Evolutionary conservation across 2,329 filamentous ascomycete species (phyloP).

Genomic region (Neurospora crassa): DNA sequence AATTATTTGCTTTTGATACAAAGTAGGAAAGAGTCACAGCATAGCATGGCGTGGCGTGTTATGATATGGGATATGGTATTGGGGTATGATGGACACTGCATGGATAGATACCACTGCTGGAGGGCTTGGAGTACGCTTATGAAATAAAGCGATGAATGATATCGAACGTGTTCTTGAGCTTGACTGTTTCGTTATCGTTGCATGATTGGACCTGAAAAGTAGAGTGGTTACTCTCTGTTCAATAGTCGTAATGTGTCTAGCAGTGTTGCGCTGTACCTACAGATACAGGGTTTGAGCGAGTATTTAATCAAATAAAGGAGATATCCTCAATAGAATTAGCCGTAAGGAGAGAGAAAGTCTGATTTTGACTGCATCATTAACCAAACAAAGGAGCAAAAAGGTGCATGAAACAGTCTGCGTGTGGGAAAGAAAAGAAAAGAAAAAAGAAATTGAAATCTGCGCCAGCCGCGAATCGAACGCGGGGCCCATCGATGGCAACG

Average conservation of each 20-base stretch:
- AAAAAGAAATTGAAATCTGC: slow-evolving; percentile 1
- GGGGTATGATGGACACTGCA: background rate
- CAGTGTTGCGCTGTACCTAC: too few relatives aligned
- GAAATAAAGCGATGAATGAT: background rate
- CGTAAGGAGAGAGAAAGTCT: too few relatives aligned
- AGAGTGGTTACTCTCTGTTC: too few relatives aligned
- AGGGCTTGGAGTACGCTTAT: background rate
- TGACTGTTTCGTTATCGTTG: background rate
- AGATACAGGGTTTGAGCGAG: too few relatives aligned
- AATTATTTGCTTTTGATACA: background rate
- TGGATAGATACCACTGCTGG: background rate
- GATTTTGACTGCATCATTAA: too few relatives aligned
- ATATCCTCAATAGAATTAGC: too few relatives aligned
- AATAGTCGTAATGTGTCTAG: too few relatives aligned
- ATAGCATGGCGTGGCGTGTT: background rate
- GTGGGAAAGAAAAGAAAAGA: too few relatives aligned
- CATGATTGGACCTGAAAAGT: too few relatives aligned
- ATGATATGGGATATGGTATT: background rate
- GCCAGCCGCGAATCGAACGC: slow-evolving; percentile 20
- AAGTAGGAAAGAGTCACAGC: background rate
- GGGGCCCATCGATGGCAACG: slow-evolving; percentile 41
- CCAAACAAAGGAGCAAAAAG: too few relatives aligned
- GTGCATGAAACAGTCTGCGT: too few relatives aligned
- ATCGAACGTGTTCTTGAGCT: background rate
- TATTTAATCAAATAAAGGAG: too few relatives aligned